A percentile compares a stretch with the other conserved stretches of the same genome.
Conservation (phyloP, 73 alveolate genomes). For the Uronychia binucleata region DNA sequence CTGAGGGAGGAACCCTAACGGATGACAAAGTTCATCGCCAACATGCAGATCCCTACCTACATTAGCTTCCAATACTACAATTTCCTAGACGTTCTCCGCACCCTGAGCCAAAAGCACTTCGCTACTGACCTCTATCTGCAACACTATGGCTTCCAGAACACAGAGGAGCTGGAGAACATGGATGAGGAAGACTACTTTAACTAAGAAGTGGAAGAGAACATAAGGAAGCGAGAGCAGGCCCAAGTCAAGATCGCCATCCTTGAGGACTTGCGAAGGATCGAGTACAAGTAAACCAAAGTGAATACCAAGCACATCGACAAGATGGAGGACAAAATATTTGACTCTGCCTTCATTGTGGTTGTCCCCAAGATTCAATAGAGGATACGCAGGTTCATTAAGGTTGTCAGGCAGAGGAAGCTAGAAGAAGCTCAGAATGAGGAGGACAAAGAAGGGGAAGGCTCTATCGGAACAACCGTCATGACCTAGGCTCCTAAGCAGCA, state of each 20-base stretch:
- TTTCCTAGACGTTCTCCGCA: not conserved
- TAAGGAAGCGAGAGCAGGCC: not conserved
- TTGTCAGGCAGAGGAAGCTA: not conserved
- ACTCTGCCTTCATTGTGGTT: not conserved
- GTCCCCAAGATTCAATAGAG: not conserved
- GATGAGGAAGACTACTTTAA: not conserved
- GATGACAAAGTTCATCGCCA: not conserved
- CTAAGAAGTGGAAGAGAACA: not conserved
- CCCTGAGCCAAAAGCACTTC: not conserved
- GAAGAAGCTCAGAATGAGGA: not conserved
- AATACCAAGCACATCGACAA: not conserved
- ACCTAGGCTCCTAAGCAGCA: not conserved
- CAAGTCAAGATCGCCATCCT: not conserved
- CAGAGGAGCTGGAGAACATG: not conserved
- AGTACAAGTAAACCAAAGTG: not conserved
- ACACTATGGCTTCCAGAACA: not conserved
- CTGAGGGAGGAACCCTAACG: not conserved
- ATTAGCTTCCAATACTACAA: not conserved
- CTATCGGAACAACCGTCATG: not conserved
- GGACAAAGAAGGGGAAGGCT: not conserved
- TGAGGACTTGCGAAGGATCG: not conserved
- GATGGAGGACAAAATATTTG: not conserved
- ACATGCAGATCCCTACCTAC: slow-evolving; percentile 18
- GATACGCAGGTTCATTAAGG: not conserved
- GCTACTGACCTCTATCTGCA: not conserved